These are phyloP conservation scores for Hysterium pulicare DNA, from an alignment of 2,329 filamentous ascomycete species.

Conservation along the genomic window DNA sequence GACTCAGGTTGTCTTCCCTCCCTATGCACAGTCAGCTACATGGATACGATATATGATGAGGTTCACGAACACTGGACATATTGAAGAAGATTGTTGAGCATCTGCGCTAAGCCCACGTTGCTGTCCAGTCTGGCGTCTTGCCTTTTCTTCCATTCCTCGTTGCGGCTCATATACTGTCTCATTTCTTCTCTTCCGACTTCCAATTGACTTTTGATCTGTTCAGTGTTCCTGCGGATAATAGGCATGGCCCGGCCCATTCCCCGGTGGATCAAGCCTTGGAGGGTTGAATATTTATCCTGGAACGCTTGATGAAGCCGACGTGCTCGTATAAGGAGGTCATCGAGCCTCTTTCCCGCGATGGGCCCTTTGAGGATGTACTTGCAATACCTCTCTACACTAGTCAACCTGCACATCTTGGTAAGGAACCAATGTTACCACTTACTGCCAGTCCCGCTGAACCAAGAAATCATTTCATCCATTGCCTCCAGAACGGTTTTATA, in stretches of 20 bases:
- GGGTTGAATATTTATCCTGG: not conserved
- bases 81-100: not conserved
- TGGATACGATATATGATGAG: not conserved
- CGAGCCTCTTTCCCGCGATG: constrained; percentile 1
- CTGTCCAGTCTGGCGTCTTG: constrained; percentile 1
- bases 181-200: not conserved
- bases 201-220: not conserved
- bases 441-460: constrained; percentile 1
- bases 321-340: not conserved
- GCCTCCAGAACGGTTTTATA: not conserved
- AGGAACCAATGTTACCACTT: not conserved
- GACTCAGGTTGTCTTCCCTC: not conserved
- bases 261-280: not conserved
- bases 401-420: not conserved
- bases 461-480: constrained; percentile 3
- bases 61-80: not conserved
- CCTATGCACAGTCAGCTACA: not conserved
- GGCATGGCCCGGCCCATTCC: not conserved
- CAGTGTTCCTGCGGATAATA: not conserved
- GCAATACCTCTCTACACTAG: not conserved
- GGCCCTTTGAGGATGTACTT: not conserved
- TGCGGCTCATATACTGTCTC: not conserved
- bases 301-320: not conserved
- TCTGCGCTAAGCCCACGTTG: not conserved
- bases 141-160: constrained; percentile 1